Percentiles rank a stretch among this genome's conserved stretches.
These are phyloP conservation scores for Pyrrhoderma noxium DNA, from an alignment of 1,284 basidiomycete species.

Conservation along the genomic window DNA sequence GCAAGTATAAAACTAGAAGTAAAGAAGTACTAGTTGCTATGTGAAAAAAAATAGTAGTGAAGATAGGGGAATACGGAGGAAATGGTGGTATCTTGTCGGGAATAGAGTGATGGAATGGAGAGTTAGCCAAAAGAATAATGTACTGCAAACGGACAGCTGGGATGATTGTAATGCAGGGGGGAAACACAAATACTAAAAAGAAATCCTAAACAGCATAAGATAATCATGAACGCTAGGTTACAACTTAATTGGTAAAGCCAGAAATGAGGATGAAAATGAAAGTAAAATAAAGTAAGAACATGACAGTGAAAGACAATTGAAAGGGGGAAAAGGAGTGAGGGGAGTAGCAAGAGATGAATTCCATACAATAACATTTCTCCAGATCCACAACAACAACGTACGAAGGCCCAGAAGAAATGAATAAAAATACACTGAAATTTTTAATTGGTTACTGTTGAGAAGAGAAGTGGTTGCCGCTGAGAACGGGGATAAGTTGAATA, in stretches of 20 bases:
- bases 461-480: not conserved
- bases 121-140: too few relatives aligned
- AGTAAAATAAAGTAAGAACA: not conserved
- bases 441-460: not conserved
- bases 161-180: too few relatives aligned
- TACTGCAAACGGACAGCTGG: too few relatives aligned
- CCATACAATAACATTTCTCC: not conserved
- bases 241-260: not conserved
- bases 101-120: too few relatives aligned
- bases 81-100: too few relatives aligned
- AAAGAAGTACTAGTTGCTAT: too few relatives aligned
- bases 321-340: not conserved
- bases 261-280: not conserved
- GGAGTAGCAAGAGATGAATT: not conserved
- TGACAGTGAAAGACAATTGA: not conserved
- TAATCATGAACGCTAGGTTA: too few relatives aligned
- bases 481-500: not conserved
- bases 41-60: too few relatives aligned
- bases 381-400: slow-evolving; percentile 12
- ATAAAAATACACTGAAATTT: slow-evolving; percentile 13
- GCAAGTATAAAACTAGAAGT: too few relatives aligned
- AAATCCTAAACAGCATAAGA: too few relatives aligned
- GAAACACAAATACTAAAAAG: too few relatives aligned
- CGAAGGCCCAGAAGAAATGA: not conserved
- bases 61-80: too few relatives aligned